These are phyloP conservation scores for Pisolithus thermaeus DNA, from an alignment of 1,284 basidiomycete genomes.

Conservation along the genomic window DNA sequence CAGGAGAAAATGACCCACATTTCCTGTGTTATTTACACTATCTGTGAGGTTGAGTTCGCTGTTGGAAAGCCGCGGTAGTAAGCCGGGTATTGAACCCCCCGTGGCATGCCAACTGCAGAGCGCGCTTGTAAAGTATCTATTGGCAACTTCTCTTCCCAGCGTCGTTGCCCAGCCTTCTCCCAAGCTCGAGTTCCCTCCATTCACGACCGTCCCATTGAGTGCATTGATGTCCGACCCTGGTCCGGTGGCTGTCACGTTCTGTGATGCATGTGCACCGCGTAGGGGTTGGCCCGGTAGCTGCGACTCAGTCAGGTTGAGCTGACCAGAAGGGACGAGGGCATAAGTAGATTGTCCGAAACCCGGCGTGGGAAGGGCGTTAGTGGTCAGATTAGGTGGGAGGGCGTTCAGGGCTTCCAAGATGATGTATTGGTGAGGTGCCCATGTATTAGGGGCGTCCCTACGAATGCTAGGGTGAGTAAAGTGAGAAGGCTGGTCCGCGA, in stretches of 20 bases:
- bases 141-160: slow-evolving; percentile 69
- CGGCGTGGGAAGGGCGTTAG: slow-evolving; percentile 43
- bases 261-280: slow-evolving; percentile 29
- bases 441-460: slow-evolving; percentile 72
- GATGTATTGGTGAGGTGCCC: slow-evolving; percentile 88
- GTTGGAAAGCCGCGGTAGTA: slow-evolving; percentile 66
- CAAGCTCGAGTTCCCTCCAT: slow-evolving; percentile 61
- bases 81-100: slow-evolving; percentile 69
- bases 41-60: slow-evolving; percentile 71
- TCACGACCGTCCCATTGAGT: slow-evolving; percentile 57
- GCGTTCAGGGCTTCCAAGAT: slow-evolving; percentile 71
- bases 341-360: slow-evolving; percentile 52
- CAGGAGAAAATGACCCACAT: slow-evolving; percentile 41
- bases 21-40: slow-evolving; percentile 63
- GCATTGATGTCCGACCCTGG: slow-evolving; percentile 54
- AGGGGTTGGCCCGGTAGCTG: slow-evolving; percentile 66
- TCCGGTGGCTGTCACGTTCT: slow-evolving; percentile 50
- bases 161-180: slow-evolving; percentile 64
- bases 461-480: background rate
- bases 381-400: slow-evolving; percentile 64
- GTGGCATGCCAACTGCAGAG: slow-evolving; percentile 89
- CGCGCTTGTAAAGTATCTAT: slow-evolving; percentile 76
- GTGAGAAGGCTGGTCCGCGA: background rate
- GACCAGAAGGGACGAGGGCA: slow-evolving; percentile 64
- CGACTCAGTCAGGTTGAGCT: slow-evolving; percentile 64